Conservation (phyloP, 352 stramenopile genomes). For the Blastocystis sp. region DNA sequence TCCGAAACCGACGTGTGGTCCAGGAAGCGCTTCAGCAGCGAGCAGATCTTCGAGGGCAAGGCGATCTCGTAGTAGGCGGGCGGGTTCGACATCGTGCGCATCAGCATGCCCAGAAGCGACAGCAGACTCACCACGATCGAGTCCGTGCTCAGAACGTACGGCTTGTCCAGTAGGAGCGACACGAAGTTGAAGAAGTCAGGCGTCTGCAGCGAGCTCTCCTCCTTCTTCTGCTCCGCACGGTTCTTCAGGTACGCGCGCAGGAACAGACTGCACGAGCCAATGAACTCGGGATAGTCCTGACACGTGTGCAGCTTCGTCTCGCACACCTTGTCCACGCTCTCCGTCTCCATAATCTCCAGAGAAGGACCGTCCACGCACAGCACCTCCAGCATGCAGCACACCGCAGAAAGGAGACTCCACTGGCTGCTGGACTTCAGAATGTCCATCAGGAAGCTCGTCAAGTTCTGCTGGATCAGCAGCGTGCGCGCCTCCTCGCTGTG, state of each 20-base stretch:
- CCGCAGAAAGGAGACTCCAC: constrained; percentile 28
- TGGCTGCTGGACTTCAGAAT: constrained; percentile 27
- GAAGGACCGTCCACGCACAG: constrained; percentile 35
- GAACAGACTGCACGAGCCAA: constrained; percentile 16
- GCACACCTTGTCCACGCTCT: constrained; percentile 23
- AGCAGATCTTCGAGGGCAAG: constrained; percentile 20
- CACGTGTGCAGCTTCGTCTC: constrained; percentile 3
- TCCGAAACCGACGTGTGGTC: background rate
- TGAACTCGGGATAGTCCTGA: constrained; percentile 49
- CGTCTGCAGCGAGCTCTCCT: background rate
- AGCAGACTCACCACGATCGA: constrained; percentile 23
- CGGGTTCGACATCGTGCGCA: background rate
- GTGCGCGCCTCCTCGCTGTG: constrained; percentile 5
- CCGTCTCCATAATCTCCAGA: constrained; percentile 16
- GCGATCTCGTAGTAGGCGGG: constrained; percentile 26
- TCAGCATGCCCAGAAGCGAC: constrained; percentile 19
- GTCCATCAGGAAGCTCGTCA: constrained; percentile 42
- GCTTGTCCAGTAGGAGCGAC: constrained; percentile 26
- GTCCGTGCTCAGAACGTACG: constrained; percentile 6
- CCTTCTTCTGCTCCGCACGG: background rate
- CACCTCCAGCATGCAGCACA: constrained; percentile 22
- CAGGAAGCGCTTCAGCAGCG: constrained; percentile 40
- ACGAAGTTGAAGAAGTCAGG: constrained; percentile 45
- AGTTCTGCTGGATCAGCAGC: constrained; percentile 1
- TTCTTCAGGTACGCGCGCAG: constrained; percentile 46